Evolutionary conservation across 179 eudicot species (phyloP).

Genomic region (Camellia oleifera): DNA sequence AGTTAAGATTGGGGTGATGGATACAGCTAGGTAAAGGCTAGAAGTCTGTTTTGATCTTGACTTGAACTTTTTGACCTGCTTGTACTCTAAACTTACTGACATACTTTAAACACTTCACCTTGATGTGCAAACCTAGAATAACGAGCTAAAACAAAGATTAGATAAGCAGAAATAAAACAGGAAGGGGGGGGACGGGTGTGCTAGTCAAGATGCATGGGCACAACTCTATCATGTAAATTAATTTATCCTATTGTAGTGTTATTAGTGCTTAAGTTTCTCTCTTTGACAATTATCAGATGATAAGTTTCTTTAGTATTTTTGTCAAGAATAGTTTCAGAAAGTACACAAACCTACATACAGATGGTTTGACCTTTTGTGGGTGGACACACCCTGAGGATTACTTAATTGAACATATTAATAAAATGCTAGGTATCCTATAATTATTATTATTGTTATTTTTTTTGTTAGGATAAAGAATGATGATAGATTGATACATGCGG

Average conservation of each 20-base stretch:
- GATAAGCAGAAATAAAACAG: too few species aligned
- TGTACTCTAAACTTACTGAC: not conserved
- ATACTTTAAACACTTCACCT: not conserved
- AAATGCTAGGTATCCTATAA: not conserved
- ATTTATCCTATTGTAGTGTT: not conserved
- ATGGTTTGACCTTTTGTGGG: not conserved
- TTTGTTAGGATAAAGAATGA: conserved; percentile 68
- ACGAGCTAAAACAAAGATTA: not conserved
- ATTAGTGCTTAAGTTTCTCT: not conserved
- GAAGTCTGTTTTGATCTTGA: conserved; percentile 1
- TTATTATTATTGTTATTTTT: not conserved
- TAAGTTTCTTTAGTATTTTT: not conserved
- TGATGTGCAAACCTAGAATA: not conserved
- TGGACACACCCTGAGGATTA: not conserved
- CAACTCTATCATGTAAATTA: not conserved
- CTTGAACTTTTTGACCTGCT: not conserved
- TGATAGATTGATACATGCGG: conserved; percentile 78
- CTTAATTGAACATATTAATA: not conserved
- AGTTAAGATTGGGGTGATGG: not conserved
- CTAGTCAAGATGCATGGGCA: not conserved
- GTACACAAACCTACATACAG: not conserved
- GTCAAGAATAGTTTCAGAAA: not conserved
- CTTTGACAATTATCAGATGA: not conserved
- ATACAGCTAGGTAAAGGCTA: not conserved
- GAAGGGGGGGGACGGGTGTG: too few species aligned